These are phyloP conservation scores for Chimonanthus praecox DNA, from an alignment of 164 flowering plant genomes.

Conservation along the genomic window DNA sequence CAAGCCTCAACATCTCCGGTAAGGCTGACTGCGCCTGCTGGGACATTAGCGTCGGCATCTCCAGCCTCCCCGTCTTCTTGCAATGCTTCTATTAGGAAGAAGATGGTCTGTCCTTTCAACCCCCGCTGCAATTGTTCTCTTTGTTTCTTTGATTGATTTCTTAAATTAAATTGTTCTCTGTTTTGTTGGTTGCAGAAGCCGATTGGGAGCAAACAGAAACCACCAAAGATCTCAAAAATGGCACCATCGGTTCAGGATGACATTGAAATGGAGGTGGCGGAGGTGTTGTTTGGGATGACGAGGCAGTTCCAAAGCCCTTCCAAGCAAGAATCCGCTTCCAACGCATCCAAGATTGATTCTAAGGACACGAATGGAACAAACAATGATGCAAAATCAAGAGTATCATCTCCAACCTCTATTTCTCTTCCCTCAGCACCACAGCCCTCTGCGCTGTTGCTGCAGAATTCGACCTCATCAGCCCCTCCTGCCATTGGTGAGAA, in stretches of 20 bases:
- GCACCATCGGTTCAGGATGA: slow-evolving; percentile 60
- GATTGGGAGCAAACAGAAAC: slow-evolving; percentile 52
- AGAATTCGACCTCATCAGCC: slow-evolving; percentile 38
- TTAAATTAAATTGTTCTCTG: background rate
- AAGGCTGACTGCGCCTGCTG: slow-evolving; percentile 25
- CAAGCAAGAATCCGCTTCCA: slow-evolving; percentile 36
- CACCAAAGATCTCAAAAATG: slow-evolving; percentile 48
- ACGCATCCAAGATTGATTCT: slow-evolving; percentile 31
- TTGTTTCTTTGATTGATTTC: background rate
- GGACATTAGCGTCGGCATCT: slow-evolving; percentile 24
- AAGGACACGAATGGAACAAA: slow-evolving; percentile 39
- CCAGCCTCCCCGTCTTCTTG: slow-evolving; percentile 69
- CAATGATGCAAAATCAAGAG: slow-evolving; percentile 54
- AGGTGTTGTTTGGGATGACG: slow-evolving; percentile 84
- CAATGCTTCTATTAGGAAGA: slow-evolving; percentile 50
- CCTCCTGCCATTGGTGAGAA: slow-evolving; percentile 46
- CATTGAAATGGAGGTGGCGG: slow-evolving; percentile 94
- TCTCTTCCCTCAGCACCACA: slow-evolving; percentile 30
- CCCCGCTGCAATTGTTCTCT: background rate
- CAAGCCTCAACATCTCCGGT: slow-evolving; percentile 83
- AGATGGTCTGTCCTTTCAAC: slow-evolving; percentile 38
- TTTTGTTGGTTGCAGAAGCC: slow-evolving; percentile 47
- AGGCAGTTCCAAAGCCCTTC: slow-evolving; percentile 66
- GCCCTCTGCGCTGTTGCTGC: slow-evolving; percentile 21
- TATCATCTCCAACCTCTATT: slow-evolving; percentile 61